Percentiles rank a stretch among this genome's conserved stretches.
These are phyloP conservation scores for Conoideocrella luteorostrata DNA, from an alignment of 2,329 filamentous ascomycete species.

Conservation along the genomic window DNA sequence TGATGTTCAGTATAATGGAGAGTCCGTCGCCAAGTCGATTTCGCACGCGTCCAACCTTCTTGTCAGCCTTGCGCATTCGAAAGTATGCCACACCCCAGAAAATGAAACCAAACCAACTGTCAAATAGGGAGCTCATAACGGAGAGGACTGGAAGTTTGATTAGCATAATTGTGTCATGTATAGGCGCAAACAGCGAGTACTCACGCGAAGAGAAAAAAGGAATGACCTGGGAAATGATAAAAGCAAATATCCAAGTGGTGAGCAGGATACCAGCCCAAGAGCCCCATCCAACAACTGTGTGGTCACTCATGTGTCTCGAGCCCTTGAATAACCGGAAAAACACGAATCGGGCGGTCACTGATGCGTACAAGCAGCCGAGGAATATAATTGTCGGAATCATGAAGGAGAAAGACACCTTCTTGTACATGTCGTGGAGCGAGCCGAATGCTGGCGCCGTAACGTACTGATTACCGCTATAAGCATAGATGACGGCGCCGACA, in stretches of 20 bases:
- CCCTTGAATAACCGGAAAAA: constrained; percentile 85
- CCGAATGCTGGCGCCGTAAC: constrained; percentile 84
- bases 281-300: constrained; percentile 76
- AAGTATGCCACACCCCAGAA: constrained; percentile 85
- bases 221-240: constrained; percentile 87
- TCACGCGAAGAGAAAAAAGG: constrained; percentile 78
- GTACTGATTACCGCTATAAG: constrained; percentile 85
- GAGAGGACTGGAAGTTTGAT: constrained; percentile 41
- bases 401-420: constrained; percentile 87
- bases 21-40: constrained; percentile 44
- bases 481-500: constrained; percentile 75
- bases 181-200: constrained; percentile 20
- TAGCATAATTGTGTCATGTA: too few relatives aligned
- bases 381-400: constrained; percentile 96
- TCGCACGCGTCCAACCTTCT: constrained; percentile 44
- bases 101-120: constrained; percentile 92
- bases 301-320: constrained; percentile 70
- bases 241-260: constrained; percentile 74
- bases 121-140: constrained; percentile 81
- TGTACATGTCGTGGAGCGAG: constrained; percentile 69
- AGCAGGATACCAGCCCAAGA: constrained; percentile 68
- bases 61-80: constrained; percentile 63
- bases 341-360: constrained; percentile 81
- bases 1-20: constrained; percentile 60
- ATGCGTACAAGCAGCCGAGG: constrained; percentile 83